phyloP scores from a whole-genome alignment of 495 filamentous ascomycete species.

The Viridothelium virens region DNA sequence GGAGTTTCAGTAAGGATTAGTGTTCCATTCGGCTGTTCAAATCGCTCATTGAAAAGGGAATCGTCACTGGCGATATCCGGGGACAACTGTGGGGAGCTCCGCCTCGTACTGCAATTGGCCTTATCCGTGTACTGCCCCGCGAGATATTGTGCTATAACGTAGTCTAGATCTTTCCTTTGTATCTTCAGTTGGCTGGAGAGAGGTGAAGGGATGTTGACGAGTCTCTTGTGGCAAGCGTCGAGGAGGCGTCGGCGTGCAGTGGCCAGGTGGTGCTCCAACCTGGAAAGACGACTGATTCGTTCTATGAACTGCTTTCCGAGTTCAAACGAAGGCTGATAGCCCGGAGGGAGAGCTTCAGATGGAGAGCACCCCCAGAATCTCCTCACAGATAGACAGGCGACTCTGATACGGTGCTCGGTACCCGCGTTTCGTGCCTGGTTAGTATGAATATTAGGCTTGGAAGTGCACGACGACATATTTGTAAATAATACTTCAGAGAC shows the following conservation, averaged over 20 bases:
- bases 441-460: background rate
- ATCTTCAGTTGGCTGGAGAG: background rate
- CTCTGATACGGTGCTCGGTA: background rate
- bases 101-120: too few relatives aligned
- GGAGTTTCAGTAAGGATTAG: background rate
- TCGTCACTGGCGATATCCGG: background rate
- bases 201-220: background rate
- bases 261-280: background rate
- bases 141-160: background rate
- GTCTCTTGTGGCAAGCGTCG: background rate
- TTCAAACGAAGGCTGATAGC: background rate
- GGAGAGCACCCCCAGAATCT: background rate
- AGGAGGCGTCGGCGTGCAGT: background rate
- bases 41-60: background rate
- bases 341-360: background rate
- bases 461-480: background rate
- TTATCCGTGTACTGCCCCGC: too few relatives aligned
- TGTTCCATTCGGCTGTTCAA: background rate
- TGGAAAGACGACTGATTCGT: background rate
- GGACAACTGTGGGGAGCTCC: background rate
- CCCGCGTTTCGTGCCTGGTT: background rate
- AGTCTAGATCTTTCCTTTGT: background rate
- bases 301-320: background rate
- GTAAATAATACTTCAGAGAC: background rate
- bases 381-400: background rate